Evolutionary conservation across 1,284 basidiomycete species (phyloP).

Genomic region (Cystobasidiaceae sp.): DNA sequence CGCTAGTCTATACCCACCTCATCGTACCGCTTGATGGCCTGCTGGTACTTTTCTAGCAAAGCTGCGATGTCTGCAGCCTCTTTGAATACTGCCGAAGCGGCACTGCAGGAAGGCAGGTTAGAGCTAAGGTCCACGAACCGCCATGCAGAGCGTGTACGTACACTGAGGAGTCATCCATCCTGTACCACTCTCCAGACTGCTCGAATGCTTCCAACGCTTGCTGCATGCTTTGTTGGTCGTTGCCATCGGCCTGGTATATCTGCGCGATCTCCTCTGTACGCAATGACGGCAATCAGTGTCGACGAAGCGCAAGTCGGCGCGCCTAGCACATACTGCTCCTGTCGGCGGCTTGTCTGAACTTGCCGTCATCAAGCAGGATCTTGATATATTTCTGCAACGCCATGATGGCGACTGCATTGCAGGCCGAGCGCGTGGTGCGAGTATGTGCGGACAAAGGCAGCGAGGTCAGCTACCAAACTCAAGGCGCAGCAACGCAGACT

Average conservation of each 20-base stretch:
- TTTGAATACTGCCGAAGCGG: constrained; percentile 91
- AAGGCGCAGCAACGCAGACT: neutral
- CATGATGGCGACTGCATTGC: constrained; percentile 70
- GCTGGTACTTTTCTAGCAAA: constrained; percentile 75
- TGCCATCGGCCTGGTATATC: constrained; percentile 71
- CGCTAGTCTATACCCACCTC: neutral
- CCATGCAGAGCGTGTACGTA: constrained; percentile 51
- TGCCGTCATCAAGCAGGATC: constrained; percentile 74
- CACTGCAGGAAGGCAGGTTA: constrained; percentile 55
- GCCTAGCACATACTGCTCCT: constrained; percentile 66
- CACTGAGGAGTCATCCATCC: constrained; percentile 93
- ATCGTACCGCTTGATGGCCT: constrained; percentile 64
- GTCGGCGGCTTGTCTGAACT: constrained; percentile 96
- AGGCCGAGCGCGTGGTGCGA: neutral
- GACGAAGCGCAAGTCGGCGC: neutral
- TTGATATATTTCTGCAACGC: constrained; percentile 81
- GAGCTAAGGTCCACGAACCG: neutral
- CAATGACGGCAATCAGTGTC: neutral
- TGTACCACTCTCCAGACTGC: constrained; percentile 94
- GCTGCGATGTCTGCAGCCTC: constrained; percentile 93
- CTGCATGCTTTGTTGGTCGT: constrained; percentile 55
- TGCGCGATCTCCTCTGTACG: constrained; percentile 61
- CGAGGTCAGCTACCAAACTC: neutral
- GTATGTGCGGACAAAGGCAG: too few relatives aligned
- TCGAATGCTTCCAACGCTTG: constrained; percentile 86